phyloP scores from a whole-genome alignment of 768 basidiomycete genomes.

The Lactarius tabidus region DNA sequence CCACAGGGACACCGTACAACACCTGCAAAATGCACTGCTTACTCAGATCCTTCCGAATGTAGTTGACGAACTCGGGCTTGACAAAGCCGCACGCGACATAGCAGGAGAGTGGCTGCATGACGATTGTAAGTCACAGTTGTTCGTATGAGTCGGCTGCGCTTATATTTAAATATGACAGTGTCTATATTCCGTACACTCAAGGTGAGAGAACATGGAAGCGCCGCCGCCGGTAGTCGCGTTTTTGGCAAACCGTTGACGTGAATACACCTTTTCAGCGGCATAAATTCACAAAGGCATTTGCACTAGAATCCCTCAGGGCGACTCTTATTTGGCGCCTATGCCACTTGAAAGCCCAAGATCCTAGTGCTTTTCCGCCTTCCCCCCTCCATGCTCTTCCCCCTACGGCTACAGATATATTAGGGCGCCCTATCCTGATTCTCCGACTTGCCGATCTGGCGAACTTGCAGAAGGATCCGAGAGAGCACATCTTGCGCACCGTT shows the following conservation, averaged over 20 bases:
- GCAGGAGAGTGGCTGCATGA: constrained; percentile 62
- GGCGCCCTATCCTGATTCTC: constrained; percentile 61
- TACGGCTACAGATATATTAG: constrained; percentile 53
- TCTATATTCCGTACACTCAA: constrained; percentile 43
- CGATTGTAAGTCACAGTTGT: constrained; percentile 45
- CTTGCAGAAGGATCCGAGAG: constrained; percentile 39
- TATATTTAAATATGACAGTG: constrained; percentile 21
- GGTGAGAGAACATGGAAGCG: constrained; percentile 34
- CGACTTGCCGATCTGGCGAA: constrained; percentile 42
- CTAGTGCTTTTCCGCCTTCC: constrained; percentile 21
- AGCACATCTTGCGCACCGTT: constrained; percentile 39
- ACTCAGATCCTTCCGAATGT: constrained; percentile 58
- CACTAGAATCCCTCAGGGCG: constrained; percentile 54
- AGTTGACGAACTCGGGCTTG: constrained; percentile 52
- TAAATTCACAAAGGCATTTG: constrained; percentile 58
- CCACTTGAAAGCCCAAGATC: constrained; percentile 18
- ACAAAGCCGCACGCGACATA: constrained; percentile 45
- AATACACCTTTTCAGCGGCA: constrained; percentile 47
- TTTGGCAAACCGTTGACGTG: not conserved
- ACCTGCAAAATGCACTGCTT: constrained; percentile 49
- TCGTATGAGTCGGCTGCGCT: not conserved
- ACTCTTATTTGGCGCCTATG: constrained; percentile 54
- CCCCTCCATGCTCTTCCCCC: constrained; percentile 43
- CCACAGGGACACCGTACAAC: constrained; percentile 44
- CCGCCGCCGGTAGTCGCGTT: not conserved